Conservation (phyloP, 148 eudicot genomes). For the Oxyria digyna region DNA sequence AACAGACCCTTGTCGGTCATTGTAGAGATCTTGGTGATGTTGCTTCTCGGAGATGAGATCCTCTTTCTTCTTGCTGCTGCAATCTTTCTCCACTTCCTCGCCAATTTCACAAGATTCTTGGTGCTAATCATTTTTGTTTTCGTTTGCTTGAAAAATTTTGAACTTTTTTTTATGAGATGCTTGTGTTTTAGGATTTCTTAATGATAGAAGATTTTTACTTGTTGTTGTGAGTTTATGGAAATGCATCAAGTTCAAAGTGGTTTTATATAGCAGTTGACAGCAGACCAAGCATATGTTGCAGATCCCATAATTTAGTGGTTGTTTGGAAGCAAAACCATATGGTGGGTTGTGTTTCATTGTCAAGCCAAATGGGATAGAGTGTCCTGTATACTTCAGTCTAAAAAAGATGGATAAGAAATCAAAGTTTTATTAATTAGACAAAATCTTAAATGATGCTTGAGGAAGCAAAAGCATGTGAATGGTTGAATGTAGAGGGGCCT, state of each 20-base stretch:
- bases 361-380: no score
- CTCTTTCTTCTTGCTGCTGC: constrained; percentile 1
- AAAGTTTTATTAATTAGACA: no score
- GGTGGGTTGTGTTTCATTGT: no score
- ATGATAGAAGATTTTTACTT: background rate
- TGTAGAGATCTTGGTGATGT: no score
- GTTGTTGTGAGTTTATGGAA: background rate
- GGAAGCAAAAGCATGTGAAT: background rate
- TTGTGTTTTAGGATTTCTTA: background rate
- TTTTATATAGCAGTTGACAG: background rate
- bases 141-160: background rate
- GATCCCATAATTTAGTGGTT: no score
- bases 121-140: background rate
- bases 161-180: no score
- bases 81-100: background rate
- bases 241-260: background rate
- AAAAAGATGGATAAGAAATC: background rate
- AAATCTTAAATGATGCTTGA: background rate
- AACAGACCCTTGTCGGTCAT: no score
- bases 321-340: no score
- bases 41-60: background rate
- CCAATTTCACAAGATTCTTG: constrained; percentile 1
- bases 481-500: background rate
- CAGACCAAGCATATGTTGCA: no score
- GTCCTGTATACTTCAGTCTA: no score